Percentiles rank a stretch among this genome's conserved stretches.
These are phyloP conservation scores for Bonia amplexicaulis DNA, from an alignment of 176 grass and related monocot genomes.

Conservation along the genomic window DNA sequence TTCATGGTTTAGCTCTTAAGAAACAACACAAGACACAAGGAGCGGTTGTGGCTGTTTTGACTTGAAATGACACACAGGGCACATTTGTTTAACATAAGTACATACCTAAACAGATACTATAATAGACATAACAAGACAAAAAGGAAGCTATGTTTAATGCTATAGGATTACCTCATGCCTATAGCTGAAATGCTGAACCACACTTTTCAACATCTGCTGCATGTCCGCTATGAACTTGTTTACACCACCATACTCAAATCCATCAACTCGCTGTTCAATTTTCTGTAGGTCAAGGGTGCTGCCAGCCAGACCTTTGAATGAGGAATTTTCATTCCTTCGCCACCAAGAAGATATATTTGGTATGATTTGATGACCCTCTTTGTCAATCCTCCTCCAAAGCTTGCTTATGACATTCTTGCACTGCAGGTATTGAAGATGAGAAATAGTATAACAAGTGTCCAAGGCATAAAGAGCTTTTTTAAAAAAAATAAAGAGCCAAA, in stretches of 20 bases:
- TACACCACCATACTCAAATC: conserved; percentile 65
- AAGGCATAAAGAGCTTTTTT: background rate
- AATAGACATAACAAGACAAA: background rate
- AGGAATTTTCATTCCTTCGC: conserved; percentile 77
- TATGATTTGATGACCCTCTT: conserved; percentile 84
- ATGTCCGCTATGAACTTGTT: conserved; percentile 83
- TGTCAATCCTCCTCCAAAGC: conserved; percentile 87
- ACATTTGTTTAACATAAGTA: background rate
- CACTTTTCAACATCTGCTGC: conserved; percentile 84
- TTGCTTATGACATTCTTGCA: conserved; percentile 99
- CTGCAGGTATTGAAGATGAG: conserved; percentile 39
- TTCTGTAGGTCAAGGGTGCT: conserved; percentile 69
- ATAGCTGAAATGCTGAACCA: conserved; percentile 74
- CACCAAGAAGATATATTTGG: conserved; percentile 88
- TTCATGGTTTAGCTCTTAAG: background rate
- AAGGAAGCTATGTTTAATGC: background rate
- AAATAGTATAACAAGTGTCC: background rate
- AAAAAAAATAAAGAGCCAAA: background rate
- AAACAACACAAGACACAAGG: background rate
- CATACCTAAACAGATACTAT: background rate
- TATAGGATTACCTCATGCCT: conserved; percentile 52
- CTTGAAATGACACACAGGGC: background rate
- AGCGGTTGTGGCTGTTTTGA: background rate
- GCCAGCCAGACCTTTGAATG: conserved; percentile 46
- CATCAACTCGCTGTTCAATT: conserved; percentile 87